A percentile compares a stretch with the other conserved stretches of the same genome.
Evolutionary conservation across 2,329 filamentous ascomycete genomes (phyloP).

Genomic region (Capronia coronata): DNA sequence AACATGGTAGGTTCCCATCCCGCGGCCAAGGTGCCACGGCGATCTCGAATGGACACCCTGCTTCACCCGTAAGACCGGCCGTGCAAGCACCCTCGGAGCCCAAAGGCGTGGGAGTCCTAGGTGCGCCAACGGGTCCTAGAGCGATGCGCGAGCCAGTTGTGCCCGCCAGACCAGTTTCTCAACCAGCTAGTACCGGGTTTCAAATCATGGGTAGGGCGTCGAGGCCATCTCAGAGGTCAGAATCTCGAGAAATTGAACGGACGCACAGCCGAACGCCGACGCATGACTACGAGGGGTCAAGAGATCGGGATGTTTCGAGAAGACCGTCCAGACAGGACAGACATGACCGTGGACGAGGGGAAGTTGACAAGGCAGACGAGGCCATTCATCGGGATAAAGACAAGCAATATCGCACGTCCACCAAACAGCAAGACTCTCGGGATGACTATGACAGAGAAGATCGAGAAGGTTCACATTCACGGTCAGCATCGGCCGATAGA

Average conservation of each 20-base stretch:
- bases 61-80: constrained; percentile 29
- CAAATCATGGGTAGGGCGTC: constrained; percentile 29
- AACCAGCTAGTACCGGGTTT: constrained; percentile 22
- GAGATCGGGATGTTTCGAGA: constrained; percentile 32
- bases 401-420: constrained; percentile 29
- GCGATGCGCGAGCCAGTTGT: constrained; percentile 61
- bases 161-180: constrained; percentile 18
- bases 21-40: constrained; percentile 37
- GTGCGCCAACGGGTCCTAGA: constrained; percentile 85
- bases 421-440: constrained; percentile 37
- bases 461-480: constrained; percentile 49
- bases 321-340: constrained; percentile 16
- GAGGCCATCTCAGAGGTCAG: constrained; percentile 14
- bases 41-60: constrained; percentile 27
- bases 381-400: constrained; percentile 25
- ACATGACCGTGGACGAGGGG: constrained; percentile 7
- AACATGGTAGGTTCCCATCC: constrained; percentile 42
- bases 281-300: constrained; percentile 36
- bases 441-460: constrained; percentile 43
- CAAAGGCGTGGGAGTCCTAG: constrained; percentile 53
- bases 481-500: constrained; percentile 53
- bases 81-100: constrained; percentile 34
- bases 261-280: constrained; percentile 12
- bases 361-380: constrained; percentile 18
- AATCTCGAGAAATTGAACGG: constrained; percentile 21